A percentile compares a stretch with the other conserved stretches of the same genome.
Conservation (phyloP, 805 yeast genomes). For the Brettanomyces nanus region DNA sequence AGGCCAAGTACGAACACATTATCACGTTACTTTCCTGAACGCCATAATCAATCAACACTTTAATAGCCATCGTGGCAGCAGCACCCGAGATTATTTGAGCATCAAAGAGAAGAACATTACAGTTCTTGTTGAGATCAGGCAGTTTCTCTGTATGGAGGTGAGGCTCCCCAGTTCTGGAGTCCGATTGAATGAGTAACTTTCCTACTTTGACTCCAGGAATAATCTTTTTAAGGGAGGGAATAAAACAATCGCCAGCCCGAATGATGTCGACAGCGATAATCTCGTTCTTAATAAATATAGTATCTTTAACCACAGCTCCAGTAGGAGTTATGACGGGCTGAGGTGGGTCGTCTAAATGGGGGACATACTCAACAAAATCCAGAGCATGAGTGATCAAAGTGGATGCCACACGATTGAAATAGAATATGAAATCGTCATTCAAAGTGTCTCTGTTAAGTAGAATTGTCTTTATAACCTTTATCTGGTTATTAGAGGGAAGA, state of each 20-base stretch:
- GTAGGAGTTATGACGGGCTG: conserved; percentile 33
- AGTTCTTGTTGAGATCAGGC: conserved; percentile 34
- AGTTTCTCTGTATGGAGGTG: conserved; percentile 75
- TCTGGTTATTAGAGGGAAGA: conserved; percentile 53
- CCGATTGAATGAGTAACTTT: conserved; percentile 79
- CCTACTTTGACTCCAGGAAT: conserved; percentile 78
- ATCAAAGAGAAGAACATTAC: conserved; percentile 64
- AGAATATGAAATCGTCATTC: conserved; percentile 76
- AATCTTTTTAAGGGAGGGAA: conserved; percentile 66
- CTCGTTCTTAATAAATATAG: conserved; percentile 32
- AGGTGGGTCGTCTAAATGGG: background rate
- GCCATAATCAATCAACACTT: conserved; percentile 77
- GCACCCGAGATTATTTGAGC: conserved; percentile 91
- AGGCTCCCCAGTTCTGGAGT: conserved; percentile 88
- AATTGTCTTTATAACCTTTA: conserved; percentile 63
- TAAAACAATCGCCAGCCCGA: conserved; percentile 89
- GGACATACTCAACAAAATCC: conserved; percentile 40
- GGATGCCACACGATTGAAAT: conserved; percentile 75
- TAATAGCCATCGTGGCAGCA: conserved; percentile 89
- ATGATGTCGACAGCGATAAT: conserved; percentile 72
- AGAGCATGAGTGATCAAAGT: conserved; percentile 62
- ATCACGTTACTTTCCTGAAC: conserved; percentile 54
- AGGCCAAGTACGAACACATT: conserved; percentile 63
- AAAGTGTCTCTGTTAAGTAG: conserved; percentile 46
- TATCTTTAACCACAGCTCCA: conserved; percentile 20